A percentile compares a stretch with the other conserved stretches of the same genome.
Evolutionary conservation across 176 grass and related monocot species (phyloP).

Genomic region (Hsuehochloa calcarea): DNA sequence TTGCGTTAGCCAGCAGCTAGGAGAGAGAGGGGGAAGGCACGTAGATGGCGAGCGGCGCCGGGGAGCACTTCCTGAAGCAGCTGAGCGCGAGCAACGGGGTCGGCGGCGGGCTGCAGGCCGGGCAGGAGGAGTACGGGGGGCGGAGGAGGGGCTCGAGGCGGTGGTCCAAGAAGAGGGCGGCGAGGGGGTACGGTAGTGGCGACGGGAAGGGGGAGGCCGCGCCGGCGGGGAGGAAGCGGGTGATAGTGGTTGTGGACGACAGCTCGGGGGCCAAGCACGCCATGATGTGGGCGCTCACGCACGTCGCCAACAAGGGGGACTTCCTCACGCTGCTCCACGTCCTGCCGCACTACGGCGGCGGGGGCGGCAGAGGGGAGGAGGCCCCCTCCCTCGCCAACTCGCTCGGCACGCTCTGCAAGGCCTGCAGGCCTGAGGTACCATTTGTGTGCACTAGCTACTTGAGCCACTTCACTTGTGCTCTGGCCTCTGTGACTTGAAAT

Average conservation of each 20-base stretch:
- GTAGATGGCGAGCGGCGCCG: slow-evolving; percentile 44
- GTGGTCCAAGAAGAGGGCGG: slow-evolving; percentile 64
- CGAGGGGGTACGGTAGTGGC: slow-evolving; percentile 24
- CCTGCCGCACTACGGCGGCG: slow-evolving; percentile 45
- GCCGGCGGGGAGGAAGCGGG: slow-evolving; percentile 59
- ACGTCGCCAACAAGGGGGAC: slow-evolving; percentile 84
- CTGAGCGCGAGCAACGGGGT: slow-evolving; percentile 50
- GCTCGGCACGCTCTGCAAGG: slow-evolving; percentile 80
- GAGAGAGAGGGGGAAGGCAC: neutral
- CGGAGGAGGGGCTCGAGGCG: slow-evolving; percentile 56
- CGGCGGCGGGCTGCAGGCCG: slow-evolving; percentile 9
- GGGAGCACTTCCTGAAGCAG: slow-evolving; percentile 72
- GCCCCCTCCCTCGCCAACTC: slow-evolving; percentile 65
- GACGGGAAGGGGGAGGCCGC: slow-evolving; percentile 8
- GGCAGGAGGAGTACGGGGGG: slow-evolving; percentile 10
- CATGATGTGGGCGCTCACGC: slow-evolving; percentile 98
- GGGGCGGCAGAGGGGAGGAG: slow-evolving; percentile 41
- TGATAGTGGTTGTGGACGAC: slow-evolving; percentile 91
- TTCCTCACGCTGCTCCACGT: slow-evolving; percentile 87
- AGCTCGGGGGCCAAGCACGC: slow-evolving; percentile 76
- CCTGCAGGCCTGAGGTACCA: slow-evolving; percentile 77
- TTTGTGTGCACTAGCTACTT: neutral
- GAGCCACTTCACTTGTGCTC: neutral
- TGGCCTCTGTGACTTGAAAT: neutral
- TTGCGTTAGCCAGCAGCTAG: neutral